Percentiles rank a stretch among this genome's conserved stretches.
Evolutionary conservation across 2,329 filamentous ascomycete species (phyloP).

Genomic region (Aplosporella prunicola): DNA sequence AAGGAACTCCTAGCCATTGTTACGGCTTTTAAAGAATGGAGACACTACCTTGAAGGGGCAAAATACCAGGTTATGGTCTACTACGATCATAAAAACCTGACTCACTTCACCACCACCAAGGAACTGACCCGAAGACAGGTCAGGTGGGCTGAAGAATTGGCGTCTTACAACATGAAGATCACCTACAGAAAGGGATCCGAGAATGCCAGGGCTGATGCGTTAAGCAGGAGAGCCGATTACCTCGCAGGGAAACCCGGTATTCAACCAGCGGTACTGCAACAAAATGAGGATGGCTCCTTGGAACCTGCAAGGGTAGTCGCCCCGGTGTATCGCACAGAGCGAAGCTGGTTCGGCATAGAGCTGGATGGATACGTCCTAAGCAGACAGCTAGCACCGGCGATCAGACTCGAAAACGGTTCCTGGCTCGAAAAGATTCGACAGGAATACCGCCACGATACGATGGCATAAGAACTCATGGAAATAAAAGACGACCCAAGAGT

Average conservation of each 20-base stretch:
- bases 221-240: background rate
- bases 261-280: background rate
- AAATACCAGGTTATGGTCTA: constrained; percentile 14
- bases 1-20: constrained; percentile 24
- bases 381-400: no score
- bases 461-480: no score
- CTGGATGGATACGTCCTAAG: no score
- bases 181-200: background rate
- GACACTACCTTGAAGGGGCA: background rate
- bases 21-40: background rate
- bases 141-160: background rate
- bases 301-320: no score
- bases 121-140: background rate
- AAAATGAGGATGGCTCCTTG: background rate
- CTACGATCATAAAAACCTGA: constrained; percentile 21
- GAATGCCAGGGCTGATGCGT: background rate
- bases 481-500: no score
- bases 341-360: no score
- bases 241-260: background rate
- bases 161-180: background rate
- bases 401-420: no score
- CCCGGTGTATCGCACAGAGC: no score
- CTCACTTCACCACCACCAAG: constrained; percentile 19
- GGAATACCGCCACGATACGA: no score
- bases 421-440: no score